Evolutionary conservation across 192 early-diverging fungal species (phyloP).

Genomic region (Umbelopsis sp.): DNA sequence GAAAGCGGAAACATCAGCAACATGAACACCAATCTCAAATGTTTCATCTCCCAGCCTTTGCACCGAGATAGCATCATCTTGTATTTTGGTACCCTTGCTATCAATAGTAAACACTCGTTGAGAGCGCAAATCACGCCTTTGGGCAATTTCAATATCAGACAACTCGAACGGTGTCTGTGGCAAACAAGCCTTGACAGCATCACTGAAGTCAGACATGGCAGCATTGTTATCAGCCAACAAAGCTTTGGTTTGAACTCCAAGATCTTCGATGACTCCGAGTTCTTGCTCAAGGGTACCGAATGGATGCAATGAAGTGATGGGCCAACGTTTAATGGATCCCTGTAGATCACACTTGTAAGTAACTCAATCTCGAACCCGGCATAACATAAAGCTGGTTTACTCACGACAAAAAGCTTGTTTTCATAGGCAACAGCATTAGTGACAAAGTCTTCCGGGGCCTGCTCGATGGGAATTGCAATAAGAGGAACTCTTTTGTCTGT

Average conservation of each 20-base stretch:
- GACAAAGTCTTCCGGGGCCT: constrained; percentile 71
- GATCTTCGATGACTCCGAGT: constrained; percentile 77
- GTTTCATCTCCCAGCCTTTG: constrained; percentile 61
- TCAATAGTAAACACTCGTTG: constrained; percentile 88
- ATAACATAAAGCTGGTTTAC: neutral
- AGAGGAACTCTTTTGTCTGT: constrained; percentile 79
- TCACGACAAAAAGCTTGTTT: constrained; percentile 61
- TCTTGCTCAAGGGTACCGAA: constrained; percentile 71
- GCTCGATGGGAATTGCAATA: constrained; percentile 74
- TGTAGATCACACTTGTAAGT: constrained; percentile 17
- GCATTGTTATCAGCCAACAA: constrained; percentile 86
- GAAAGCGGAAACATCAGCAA: constrained; percentile 97
- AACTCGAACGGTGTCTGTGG: constrained; percentile 79
- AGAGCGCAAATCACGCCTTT: constrained; percentile 75
- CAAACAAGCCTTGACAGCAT: constrained; percentile 76
- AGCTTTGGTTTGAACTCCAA: constrained; percentile 79
- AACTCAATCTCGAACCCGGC: neutral
- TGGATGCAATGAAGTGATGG: constrained; percentile 68
- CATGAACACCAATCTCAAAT: constrained; percentile 79
- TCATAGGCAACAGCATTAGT: constrained; percentile 59
- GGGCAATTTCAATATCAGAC: constrained; percentile 62
- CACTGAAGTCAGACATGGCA: constrained; percentile 67
- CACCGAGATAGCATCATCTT: constrained; percentile 83
- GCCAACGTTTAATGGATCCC: constrained; percentile 74
- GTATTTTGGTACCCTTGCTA: constrained; percentile 67